Base-by-base conservation (phyloP, 2,329 filamentous ascomycete species). In the Ceratocystis huliohia region DNA sequence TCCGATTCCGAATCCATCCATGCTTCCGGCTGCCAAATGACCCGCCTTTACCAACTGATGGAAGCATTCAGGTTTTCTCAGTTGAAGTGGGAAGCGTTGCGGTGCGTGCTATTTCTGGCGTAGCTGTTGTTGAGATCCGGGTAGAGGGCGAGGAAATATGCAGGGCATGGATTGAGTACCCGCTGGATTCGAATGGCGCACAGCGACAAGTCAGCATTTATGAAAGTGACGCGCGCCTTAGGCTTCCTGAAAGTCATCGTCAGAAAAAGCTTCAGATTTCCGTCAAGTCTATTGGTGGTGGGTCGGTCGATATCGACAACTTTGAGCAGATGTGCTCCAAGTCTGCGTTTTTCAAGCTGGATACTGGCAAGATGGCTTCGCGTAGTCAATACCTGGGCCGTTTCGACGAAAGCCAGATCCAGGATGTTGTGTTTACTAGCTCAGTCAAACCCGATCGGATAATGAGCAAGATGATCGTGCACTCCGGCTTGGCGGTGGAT, bases 1-100 rank as follows among this genome's bases (percentile, higher is more conserved):
- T 99, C 64, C 88, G 91, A 48, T 96, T 96, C 78, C 87, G 91
- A 70, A 88, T 87, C 70, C 94, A 99, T 73, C 91, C 92, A 3
- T 91, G 89, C 74, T 97, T 99, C 79, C 82, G 86, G 65, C 82
- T 96, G 64, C 90, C 92, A 0, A 87, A 85, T 66, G 94, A 97
- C 71, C 76, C 82, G 4, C 77, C 82, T 17, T 74, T 82, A 48
- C 82, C 79, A 69, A 76, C 80, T 0, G 92, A 96, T 70, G 83
- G 84, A 45, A 91, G 89, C 70, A 83, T 96, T 1, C 90, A 96
- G 72, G 89, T 89, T 0, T 97, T 90, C 86, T 85, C 88, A 0
- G 84, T 93, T 0, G 92, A 96, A 67, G 85, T 85, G 68, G 85
- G 87, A 10, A 87, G 86, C 66, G 82, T 94, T 15, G 78, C 94